phyloP scores from a whole-genome alignment of 2,329 filamentous ascomycete species.

The Pezicula rhizophila region DNA sequence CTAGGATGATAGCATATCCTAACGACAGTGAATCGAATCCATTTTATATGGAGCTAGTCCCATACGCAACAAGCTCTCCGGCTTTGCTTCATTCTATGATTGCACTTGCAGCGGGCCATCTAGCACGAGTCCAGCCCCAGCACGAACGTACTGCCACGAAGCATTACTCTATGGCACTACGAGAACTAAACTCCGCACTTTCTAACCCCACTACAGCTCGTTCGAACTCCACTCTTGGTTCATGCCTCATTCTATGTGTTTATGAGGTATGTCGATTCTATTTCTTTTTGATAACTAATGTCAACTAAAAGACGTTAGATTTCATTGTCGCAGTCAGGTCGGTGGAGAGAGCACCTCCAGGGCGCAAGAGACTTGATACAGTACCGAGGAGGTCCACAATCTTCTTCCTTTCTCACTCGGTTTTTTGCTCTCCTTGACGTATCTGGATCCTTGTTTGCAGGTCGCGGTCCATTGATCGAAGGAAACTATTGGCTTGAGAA shows the following conservation, averaged over 20 bases:
- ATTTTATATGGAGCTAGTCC: constrained; percentile 23
- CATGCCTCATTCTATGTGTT: constrained; percentile 25
- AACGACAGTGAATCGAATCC: constrained; percentile 26
- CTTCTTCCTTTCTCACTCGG: constrained; percentile 21
- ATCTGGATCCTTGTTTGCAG: constrained; percentile 22
- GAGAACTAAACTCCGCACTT: constrained; percentile 18
- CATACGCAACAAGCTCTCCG: constrained; percentile 19
- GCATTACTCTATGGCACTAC: constrained; percentile 22
- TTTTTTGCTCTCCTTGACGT: constrained; percentile 26
- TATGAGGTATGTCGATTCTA: constrained; percentile 18
- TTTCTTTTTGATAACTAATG: too few relatives aligned
- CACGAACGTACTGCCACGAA: constrained; percentile 20
- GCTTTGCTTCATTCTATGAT: constrained; percentile 25
- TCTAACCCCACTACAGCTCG: constrained; percentile 20
- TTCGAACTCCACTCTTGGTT: constrained; percentile 22
- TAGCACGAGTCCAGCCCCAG: constrained; percentile 19
- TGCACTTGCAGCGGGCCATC: constrained; percentile 24
- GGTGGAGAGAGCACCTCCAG: constrained; percentile 25
- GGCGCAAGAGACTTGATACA: constrained; percentile 25
- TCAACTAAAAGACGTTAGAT: constrained; percentile 16
- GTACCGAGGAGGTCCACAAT: constrained; percentile 22
- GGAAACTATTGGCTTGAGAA: constrained; percentile 26
- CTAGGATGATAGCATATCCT: constrained; percentile 22
- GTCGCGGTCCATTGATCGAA: constrained; percentile 21
- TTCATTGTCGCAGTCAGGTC: constrained; percentile 20